phyloP scores from a whole-genome alignment of 169 alveolate genomes.

The Fabrea salina region DNA sequence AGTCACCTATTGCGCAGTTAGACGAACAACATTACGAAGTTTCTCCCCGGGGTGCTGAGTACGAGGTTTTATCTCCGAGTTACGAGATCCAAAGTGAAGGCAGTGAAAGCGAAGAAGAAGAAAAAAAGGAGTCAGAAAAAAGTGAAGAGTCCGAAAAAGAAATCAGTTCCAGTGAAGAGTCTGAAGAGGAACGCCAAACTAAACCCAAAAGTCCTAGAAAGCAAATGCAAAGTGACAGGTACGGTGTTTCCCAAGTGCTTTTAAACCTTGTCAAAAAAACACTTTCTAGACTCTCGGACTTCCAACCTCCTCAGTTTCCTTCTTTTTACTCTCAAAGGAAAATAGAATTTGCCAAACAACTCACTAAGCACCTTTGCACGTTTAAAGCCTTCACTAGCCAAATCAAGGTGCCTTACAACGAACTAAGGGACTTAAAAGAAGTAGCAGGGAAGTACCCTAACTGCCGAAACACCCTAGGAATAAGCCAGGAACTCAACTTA shows the following conservation, averaged over 20 bases:
- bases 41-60: no score
- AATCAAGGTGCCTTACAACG: background rate
- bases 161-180: background rate
- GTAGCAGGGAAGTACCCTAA: constrained; percentile 8
- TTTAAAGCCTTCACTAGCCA: background rate
- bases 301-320: background rate
- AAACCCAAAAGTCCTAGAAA: background rate
- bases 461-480: background rate
- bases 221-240: background rate
- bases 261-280: background rate
- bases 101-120: constrained; percentile 6
- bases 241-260: background rate
- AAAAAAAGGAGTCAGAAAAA: constrained; percentile 29
- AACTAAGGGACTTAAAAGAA: constrained; percentile 5
- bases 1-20: no score
- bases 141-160: background rate
- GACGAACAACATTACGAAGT: no score
- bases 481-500: background rate
- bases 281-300: background rate
- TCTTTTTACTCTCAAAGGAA: background rate
- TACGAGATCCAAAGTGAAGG: constrained; percentile 16
- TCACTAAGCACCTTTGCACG: constrained; percentile 10
- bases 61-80: background rate
- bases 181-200: background rate
- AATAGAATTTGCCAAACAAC: background rate